Conservation (phyloP, 2,329 filamentous ascomycete genomes). For the Botrytis squamosa region DNA sequence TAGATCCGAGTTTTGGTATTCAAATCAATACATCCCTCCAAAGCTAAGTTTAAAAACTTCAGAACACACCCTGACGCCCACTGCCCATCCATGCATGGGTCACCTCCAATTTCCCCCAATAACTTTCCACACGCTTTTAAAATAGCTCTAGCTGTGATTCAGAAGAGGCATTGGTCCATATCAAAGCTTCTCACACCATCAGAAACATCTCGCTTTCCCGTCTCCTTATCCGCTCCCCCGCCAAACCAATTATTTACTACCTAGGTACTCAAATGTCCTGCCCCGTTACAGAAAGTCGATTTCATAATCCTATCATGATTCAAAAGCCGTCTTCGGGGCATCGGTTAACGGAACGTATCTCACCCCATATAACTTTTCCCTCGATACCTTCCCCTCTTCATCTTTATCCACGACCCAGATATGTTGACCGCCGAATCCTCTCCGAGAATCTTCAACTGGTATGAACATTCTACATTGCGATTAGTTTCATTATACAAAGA, state of each 20-base stretch:
- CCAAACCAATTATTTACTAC: neutral
- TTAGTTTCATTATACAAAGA: neutral
- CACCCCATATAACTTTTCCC: slow-evolving; percentile 66
- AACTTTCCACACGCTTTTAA: neutral
- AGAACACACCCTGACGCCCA: neutral
- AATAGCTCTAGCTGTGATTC: neutral
- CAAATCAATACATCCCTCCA: neutral
- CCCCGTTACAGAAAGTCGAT: too few relatives aligned
- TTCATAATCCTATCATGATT: neutral
- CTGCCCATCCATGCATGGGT: neutral
- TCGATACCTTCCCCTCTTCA: slow-evolving; percentile 57
- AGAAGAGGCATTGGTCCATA: neutral
- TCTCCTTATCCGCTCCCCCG: neutral
- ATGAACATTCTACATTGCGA: slow-evolving; percentile 63
- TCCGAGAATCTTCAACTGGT: slow-evolving; percentile 60
- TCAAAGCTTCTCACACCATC: neutral
- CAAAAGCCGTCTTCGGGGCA: slow-evolving; percentile 47
- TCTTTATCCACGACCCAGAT: slow-evolving; percentile 77
- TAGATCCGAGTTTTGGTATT: neutral
- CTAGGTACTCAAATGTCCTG: neutral
- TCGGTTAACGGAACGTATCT: slow-evolving; percentile 77
- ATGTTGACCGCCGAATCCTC: slow-evolving; percentile 40
- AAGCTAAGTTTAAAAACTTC: neutral
- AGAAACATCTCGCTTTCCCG: neutral
- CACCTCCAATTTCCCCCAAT: neutral